Conservation (phyloP, 768 basidiomycete species). For the Clitopilus passeckerianus region DNA sequence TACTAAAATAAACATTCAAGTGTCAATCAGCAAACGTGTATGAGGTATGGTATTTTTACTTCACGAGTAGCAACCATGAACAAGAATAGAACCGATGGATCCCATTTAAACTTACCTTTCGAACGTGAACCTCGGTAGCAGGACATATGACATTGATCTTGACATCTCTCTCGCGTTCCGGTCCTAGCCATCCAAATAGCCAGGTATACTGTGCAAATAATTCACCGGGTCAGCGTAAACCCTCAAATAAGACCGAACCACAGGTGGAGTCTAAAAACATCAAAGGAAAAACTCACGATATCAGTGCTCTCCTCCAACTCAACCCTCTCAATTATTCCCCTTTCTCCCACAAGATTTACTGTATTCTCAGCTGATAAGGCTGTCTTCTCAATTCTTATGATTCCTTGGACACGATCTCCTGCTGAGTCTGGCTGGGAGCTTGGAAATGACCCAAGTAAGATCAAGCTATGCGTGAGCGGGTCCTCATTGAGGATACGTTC, state of each 20-base stretch:
- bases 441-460: constrained; percentile 64
- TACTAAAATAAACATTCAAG: constrained; percentile 42
- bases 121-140: constrained; percentile 85
- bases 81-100: neutral
- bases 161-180: constrained; percentile 50
- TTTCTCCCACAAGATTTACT: constrained; percentile 27
- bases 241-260: neutral
- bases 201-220: constrained; percentile 62
- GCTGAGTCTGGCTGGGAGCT: constrained; percentile 3
- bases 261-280: neutral
- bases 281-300: constrained; percentile 41
- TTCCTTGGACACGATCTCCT: constrained; percentile 35
- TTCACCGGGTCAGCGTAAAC: too few species aligned
- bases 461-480: constrained; percentile 53
- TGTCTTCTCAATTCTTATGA: constrained; percentile 77
- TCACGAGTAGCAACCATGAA: too few species aligned
- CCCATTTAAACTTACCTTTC: constrained; percentile 46
- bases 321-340: constrained; percentile 35
- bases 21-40: too few species aligned
- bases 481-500: constrained; percentile 61
- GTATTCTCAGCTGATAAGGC: constrained; percentile 47
- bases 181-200: constrained; percentile 65
- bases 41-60: too few species aligned
- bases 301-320: constrained; percentile 58
- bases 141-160: constrained; percentile 85